phyloP scores from a whole-genome alignment of 23 red algal species.

The Chondrus crispus region DNA sequence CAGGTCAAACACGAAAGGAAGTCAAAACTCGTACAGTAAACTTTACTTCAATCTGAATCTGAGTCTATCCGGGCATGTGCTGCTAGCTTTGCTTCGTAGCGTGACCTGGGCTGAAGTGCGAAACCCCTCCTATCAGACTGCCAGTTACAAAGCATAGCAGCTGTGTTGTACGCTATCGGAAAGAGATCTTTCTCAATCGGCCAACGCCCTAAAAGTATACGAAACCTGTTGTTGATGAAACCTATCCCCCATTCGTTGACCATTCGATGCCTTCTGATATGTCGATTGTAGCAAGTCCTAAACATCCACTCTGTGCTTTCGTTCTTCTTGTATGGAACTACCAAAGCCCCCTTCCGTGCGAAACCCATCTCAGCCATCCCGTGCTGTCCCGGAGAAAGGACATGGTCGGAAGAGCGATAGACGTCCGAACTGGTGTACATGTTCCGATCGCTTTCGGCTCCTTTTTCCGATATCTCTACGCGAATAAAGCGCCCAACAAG shows the following conservation, averaged over 20 bases:
- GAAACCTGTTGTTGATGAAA: not conserved
- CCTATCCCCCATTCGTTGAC: not conserved
- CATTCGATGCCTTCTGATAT: not conserved
- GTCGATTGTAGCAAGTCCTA: not conserved
- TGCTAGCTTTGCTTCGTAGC: not conserved
- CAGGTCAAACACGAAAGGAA: no score
- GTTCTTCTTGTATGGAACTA: not conserved
- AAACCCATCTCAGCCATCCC: not conserved
- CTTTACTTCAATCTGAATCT: no score
- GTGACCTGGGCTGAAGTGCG: not conserved
- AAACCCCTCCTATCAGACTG: not conserved
- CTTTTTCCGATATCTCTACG: not conserved
- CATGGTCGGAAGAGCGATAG: not conserved
- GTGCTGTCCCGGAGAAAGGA: not conserved
- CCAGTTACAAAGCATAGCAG: not conserved
- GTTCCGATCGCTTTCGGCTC: constrained; percentile 9
- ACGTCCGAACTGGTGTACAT: not conserved
- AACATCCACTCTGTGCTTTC: not conserved
- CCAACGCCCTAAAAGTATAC: not conserved
- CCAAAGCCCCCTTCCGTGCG: not conserved
- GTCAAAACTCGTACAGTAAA: no score
- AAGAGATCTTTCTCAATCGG: not conserved
- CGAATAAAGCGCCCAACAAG: not conserved
- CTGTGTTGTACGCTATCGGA: not conserved
- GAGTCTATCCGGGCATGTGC: no score